These are phyloP conservation scores for Saxophila tyrrhenica DNA, from an alignment of 495 filamentous ascomycete species.

Conservation along the genomic window DNA sequence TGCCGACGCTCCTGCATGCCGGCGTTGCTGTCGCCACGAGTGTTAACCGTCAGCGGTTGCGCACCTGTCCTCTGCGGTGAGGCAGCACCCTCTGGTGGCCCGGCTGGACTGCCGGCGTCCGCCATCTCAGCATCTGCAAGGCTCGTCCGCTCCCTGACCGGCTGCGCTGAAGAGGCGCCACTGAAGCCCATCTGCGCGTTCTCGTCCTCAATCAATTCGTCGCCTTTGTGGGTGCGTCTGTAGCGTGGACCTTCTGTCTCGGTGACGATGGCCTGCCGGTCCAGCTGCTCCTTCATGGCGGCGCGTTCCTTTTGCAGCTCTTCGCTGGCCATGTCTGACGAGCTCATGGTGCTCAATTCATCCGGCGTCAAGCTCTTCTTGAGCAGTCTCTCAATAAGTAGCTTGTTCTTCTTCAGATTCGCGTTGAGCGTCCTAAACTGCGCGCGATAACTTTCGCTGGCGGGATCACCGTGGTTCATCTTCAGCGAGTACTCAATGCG, in stretches of 20 bases:
- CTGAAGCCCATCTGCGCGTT: conserved; percentile 17
- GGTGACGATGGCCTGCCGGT: conserved; percentile 77
- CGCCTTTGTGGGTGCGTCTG: conserved; percentile 87
- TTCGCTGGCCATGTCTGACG: conserved; percentile 82
- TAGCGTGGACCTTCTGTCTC: conserved; percentile 72
- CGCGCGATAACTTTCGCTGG: conserved; percentile 42
- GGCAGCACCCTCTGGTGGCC: background rate
- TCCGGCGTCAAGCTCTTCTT: conserved; percentile 55
- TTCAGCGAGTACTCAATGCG: conserved; percentile 66
- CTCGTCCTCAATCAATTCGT: conserved; percentile 74
- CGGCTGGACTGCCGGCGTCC: background rate
- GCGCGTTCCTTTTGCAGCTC: conserved; percentile 72
- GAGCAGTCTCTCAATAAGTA: conserved; percentile 65
- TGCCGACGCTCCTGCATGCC: conserved; percentile 5
- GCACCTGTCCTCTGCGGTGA: background rate
- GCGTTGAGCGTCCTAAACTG: conserved; percentile 56
- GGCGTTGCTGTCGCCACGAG: background rate
- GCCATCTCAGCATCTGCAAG: conserved; percentile 12
- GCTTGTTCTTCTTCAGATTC: conserved; percentile 78
- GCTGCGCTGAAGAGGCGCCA: conserved; percentile 6
- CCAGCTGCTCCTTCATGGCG: conserved; percentile 61
- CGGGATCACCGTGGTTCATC: conserved; percentile 40
- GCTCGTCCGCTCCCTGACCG: conserved; percentile 14
- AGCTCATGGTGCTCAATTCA: conserved; percentile 68
- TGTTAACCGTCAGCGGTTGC: background rate